Percentiles rank a stretch among this genome's conserved stretches.
Evolutionary conservation across 805 yeast species (phyloP).

Genomic region (Hanseniaspora meyeri): DNA sequence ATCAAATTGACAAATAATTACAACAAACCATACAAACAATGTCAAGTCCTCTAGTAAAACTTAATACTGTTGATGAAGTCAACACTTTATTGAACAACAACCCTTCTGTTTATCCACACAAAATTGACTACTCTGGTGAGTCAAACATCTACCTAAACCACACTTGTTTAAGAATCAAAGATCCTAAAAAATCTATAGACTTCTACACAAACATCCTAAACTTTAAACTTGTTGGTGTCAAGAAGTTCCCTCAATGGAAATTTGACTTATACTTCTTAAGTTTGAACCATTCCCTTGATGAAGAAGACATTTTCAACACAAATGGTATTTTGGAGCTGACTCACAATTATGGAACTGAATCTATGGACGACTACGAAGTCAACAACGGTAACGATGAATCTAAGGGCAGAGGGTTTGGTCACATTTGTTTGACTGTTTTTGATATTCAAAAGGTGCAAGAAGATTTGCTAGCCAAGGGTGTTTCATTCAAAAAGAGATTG

Average conservation of each 20-base stretch:
- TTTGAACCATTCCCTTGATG: conserved; percentile 19
- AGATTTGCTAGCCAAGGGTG: conserved; percentile 49
- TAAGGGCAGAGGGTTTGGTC: conserved; percentile 76
- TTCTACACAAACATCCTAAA: conserved; percentile 71
- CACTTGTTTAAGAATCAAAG: conserved; percentile 69
- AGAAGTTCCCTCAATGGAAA: conserved; percentile 42
- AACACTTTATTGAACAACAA: background rate
- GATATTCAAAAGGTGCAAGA: conserved; percentile 55
- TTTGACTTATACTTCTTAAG: conserved; percentile 63
- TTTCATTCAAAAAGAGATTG: conserved; percentile 67
- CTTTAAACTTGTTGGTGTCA: conserved; percentile 44
- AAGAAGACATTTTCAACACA: conserved; percentile 28
- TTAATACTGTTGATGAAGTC: background rate
- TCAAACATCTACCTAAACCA: conserved; percentile 36
- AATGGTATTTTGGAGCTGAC: conserved; percentile 72
- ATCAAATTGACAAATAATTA: background rate
- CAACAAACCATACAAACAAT: background rate
- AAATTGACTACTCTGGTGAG: background rate
- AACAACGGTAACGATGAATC: conserved; percentile 80
- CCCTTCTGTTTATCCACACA: background rate
- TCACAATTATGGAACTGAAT: conserved; percentile 65
- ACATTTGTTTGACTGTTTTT: conserved; percentile 77
- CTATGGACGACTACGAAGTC: conserved; percentile 40
- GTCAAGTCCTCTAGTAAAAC: background rate
- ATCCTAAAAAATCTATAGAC: conserved; percentile 57